Evolutionary conservation across 768 basidiomycete species (phyloP), one percentile per base, ranked within the genome.

Genomic region (Termitomyces sp.): DNA sequence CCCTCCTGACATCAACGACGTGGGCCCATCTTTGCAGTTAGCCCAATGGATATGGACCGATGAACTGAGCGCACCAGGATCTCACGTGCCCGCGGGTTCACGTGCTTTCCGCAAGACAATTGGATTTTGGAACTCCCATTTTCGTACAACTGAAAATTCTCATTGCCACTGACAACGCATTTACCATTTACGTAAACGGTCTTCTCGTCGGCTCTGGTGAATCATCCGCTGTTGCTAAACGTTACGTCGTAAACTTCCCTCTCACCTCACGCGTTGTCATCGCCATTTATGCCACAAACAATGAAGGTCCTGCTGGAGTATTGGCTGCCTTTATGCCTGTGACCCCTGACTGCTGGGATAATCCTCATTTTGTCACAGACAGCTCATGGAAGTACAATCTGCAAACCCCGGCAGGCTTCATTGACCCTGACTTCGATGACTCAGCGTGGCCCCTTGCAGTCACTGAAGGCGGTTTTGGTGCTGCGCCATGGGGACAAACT

Each of bases 71-170:
- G 56, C 54, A 8, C 50, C 60, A 18, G 65, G 65, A 18, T 54
- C 33, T 15, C 29, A 28, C 20, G 60, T 59, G 15, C 70, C 70
- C 2, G 45, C 63, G 1, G 69, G 71, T 1, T 31, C 62, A 7
- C 67, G 70, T 33, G 66, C 69, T 10, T 73, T 73, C 69, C 65
- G 68, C 31, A 70, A 66, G 37, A 67, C 59, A 2, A 57, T 70
- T n/a, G n/a, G n/a, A n/a, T n/a, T n/a, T n/a, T n/a, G n/a, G n/a
- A n/a, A n/a, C n/a, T n/a, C n/a, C n/a, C n/a, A n/a, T 60, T 8
- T 62, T 65, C 0, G 60, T 61, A 8, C 63, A 61, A 22, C 66
- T 66, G 31, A 68, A 56, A 5, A 60, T 71, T 26, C 60, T 67
- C 55, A 68, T 71, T 3, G 60, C 51, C 16, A 59, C 64, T 0